A percentile compares a stretch with the other conserved stretches of the same genome.
Evolutionary conservation across 495 filamentous ascomycete genomes (phyloP).

Genomic region (Amorphotheca resinae): DNA sequence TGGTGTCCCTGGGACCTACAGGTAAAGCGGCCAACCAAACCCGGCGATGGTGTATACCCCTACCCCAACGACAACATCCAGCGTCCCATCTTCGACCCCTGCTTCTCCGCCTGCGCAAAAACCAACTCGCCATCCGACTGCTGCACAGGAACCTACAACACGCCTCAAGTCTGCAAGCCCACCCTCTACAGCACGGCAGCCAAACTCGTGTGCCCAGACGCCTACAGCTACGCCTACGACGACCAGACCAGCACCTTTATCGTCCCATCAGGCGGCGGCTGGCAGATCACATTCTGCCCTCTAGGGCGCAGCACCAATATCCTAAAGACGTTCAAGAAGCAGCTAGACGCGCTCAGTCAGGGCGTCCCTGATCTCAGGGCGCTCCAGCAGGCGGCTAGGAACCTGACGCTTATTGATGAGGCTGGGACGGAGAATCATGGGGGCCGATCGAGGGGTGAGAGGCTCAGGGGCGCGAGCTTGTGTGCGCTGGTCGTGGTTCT

Average conservation of each 20-base stretch:
- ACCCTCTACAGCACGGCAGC: slow-evolving; percentile 47
- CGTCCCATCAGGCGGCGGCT: slow-evolving; percentile 57
- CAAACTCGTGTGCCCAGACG: slow-evolving; percentile 68
- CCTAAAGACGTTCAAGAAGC: slow-evolving; percentile 33
- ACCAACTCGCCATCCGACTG: slow-evolving; percentile 47
- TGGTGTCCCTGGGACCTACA: slow-evolving; percentile 78
- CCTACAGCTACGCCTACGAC: slow-evolving; percentile 71
- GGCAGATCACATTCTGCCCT: slow-evolving; percentile 68
- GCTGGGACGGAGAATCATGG: slow-evolving; percentile 8
- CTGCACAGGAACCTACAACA: slow-evolving; percentile 51
- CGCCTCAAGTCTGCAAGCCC: slow-evolving; percentile 44
- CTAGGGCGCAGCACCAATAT: slow-evolving; percentile 58
- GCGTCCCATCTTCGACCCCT: slow-evolving; percentile 59
- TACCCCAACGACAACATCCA: slow-evolving; percentile 59
- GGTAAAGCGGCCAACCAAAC: slow-evolving; percentile 45
- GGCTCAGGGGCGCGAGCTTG: slow-evolving; percentile 8
- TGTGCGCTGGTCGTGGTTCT: slow-evolving; percentile 18
- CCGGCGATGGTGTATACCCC: slow-evolving; percentile 56
- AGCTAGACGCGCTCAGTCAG: slow-evolving; percentile 23
- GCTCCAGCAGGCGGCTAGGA: slow-evolving; percentile 12
- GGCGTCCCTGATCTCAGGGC: slow-evolving; percentile 5
- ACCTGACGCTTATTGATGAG: slow-evolving; percentile 17
- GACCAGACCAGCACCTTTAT: slow-evolving; percentile 66
- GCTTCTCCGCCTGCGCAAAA: slow-evolving; percentile 54
- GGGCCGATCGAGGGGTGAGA: slow-evolving; percentile 6